Evolutionary conservation across 495 filamentous ascomycete genomes (phyloP), one percentile per base, ranked within the genome.

Genomic region (Daldinia childiae): DNA sequence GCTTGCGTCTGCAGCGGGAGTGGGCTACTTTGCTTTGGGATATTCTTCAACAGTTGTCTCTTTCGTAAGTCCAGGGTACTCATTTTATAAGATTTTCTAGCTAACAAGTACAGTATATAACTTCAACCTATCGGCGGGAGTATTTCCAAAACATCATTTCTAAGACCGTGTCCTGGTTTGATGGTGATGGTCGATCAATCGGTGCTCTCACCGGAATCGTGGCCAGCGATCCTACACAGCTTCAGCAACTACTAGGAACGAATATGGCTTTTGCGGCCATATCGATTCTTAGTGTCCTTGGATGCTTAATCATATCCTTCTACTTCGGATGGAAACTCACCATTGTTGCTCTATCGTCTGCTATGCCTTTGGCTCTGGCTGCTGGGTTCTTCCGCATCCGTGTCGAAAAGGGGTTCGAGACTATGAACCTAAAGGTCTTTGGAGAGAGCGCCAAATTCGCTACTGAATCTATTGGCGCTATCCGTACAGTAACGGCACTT

Each of bases 191-290:
- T 24, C 83, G 84, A 58, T 83, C 83, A 0, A 77, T 83, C 11
- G 85, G 85, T n/a, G 77, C 84, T 6, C 75, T 87, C 27, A 85
- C 82, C 0, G 84, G 83, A 2, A 78, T 82, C 1, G 81, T 92
- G 0, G 79, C 87, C 8, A 88, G 82, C 2, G 86, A 90, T 64
- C 85, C 90, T 0, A 87, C 82, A 24, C 87, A 88, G 48, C 78
- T 93, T 0, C 86, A 91, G 69, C 88, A 91, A 58, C 71, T 91
- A 3, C 74, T 91, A 0, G 87, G 88, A n/a, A 82, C 80, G 6
- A 86, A 87, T 52, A 81, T 86, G 74, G 81, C 82, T 12, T 80
- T 88, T 58, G 81, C 83, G 15, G 75, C 82, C 34, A 82, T 86
- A 55, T 86, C 84, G 1, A 58, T 85, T 11, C 70, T 87, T 56